Conservation (phyloP, 768 basidiomycete genomes). For the Crepidotus variabilis region DNA sequence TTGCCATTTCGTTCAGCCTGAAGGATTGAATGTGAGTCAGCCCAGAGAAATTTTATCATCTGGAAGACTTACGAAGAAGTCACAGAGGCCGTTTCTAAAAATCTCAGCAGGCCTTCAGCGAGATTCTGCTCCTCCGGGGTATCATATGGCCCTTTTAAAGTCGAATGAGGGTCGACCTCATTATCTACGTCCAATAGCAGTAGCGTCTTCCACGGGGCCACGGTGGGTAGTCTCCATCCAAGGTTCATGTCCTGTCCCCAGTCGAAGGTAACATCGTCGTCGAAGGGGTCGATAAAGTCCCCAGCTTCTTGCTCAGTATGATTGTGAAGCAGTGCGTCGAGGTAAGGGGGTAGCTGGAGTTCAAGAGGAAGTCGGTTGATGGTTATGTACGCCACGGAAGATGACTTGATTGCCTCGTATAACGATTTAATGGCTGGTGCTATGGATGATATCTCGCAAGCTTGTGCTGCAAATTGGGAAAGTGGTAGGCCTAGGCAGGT, state of each 20-base stretch:
- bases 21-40: slow-evolving; percentile 2
- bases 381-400: slow-evolving; percentile 72
- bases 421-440: slow-evolving; percentile 77
- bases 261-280: slow-evolving; percentile 44
- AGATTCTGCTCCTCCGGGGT: slow-evolving; percentile 62
- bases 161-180: slow-evolving; percentile 56
- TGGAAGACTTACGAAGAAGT: slow-evolving; percentile 63
- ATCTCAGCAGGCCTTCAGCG: slow-evolving; percentile 70
- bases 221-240: slow-evolving; percentile 69
- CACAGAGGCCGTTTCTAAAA: slow-evolving; percentile 70
- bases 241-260: slow-evolving; percentile 71
- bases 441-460: slow-evolving; percentile 65
- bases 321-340: slow-evolving; percentile 67
- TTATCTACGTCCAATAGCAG: slow-evolving; percentile 65
- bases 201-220: slow-evolving; percentile 91
- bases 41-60: not conserved
- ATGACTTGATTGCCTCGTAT: slow-evolving; percentile 74
- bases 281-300: slow-evolving; percentile 45
- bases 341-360: slow-evolving; percentile 80
- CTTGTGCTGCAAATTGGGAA: slow-evolving; percentile 49
- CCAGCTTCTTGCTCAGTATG: slow-evolving; percentile 51
- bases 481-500: slow-evolving; percentile 53
- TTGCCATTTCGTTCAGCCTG: slow-evolving; percentile 78
- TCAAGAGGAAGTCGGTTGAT: slow-evolving; percentile 80
- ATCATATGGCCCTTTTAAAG: slow-evolving; percentile 54